Evolutionary conservation across 106 monocot genomes (phyloP), one percentile per base, ranked within the genome.

Genomic region (Chionographis japonica): DNA sequence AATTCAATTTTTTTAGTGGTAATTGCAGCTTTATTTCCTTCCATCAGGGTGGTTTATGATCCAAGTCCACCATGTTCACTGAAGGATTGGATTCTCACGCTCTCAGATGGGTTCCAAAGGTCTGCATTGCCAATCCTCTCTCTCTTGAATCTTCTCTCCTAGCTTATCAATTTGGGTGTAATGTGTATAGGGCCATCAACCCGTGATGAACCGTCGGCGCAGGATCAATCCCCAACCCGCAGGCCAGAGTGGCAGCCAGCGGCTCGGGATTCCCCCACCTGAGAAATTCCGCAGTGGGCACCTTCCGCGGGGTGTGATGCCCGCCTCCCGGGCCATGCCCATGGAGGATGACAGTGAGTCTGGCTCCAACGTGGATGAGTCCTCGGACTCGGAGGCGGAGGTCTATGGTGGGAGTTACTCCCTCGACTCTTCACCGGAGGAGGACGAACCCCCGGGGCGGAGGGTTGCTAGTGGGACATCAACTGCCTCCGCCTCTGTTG

Each of bases 261-360:
- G 79, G 14, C 78, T 86, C 9, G 86, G 79, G 52, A 74, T 92
- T 6, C 92, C 97, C 0, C 77, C 74, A 4, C 79, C 91, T 52
- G 89, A 91, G 67, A 95, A 91, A 61, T 95, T 95, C 70, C 88
- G 91, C 38, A 91, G 88, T 36, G 95, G 95, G 35, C 86, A 86
- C 77, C 74, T 90, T 41, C 79, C 88, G 4, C 52, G 74, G 9
- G 64, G 37, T 14, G 68, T 82, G n/a, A 61, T 76, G 4, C 78
- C 83, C 11, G 63, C 70, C 35, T 79, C 75, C 16, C 68, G 60
- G 15, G 50, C 79, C 15, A 67, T 77, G 54, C 77, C 54, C 13
- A 53, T 51, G 7, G 74, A 76, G 37, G 84, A 80, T 3, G 79
- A 69, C 41, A 77, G 61, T 9, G 85, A 74, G 8, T 77, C 70